These are phyloP conservation scores for Pyricularia pennisetigena DNA, from an alignment of 2,329 filamentous ascomycete species.

Conservation along the genomic window DNA sequence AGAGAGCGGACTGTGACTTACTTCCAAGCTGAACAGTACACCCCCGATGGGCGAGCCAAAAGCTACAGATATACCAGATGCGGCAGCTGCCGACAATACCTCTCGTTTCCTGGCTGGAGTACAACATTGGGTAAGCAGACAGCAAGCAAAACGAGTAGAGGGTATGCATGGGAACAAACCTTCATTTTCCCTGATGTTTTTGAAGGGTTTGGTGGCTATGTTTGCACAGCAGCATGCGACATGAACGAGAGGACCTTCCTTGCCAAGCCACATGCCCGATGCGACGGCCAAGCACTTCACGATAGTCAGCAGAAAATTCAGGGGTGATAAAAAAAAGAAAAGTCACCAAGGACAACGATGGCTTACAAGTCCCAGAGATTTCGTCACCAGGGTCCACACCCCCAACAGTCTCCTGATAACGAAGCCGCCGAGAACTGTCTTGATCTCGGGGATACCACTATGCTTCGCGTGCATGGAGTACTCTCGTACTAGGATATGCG, in stretches of 20 bases:
- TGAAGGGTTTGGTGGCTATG: conserved; percentile 83
- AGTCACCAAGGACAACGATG: conserved; percentile 1
- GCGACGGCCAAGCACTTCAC: conserved; percentile 77
- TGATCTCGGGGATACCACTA: conserved; percentile 95
- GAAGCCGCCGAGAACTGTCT: conserved; percentile 89
- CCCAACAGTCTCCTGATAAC: conserved; percentile 83
- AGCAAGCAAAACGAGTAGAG: neutral
- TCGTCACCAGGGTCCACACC: conserved; percentile 78
- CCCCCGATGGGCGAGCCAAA: conserved; percentile 92
- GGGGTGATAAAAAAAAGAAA: neutral
- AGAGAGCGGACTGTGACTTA: conserved; percentile 20
- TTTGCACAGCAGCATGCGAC: conserved; percentile 96
- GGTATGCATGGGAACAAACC: conserved; percentile 32
- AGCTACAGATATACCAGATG: conserved; percentile 85
- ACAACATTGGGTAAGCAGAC: neutral
- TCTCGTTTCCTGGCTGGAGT: conserved; percentile 76
- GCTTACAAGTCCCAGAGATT: conserved; percentile 75
- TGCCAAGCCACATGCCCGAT: conserved; percentile 92
- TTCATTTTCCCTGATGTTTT: conserved; percentile 76
- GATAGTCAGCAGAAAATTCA: conserved; percentile 8
- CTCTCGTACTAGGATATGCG: conserved; percentile 69
- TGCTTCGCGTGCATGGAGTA: conserved; percentile 87
- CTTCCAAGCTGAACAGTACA: conserved; percentile 90
- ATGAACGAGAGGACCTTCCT: conserved; percentile 91
- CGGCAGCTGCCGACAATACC: conserved; percentile 83